These are phyloP conservation scores for Ustilago loliicola DNA, from an alignment of 1,284 basidiomycete species.

Conservation along the genomic window DNA sequence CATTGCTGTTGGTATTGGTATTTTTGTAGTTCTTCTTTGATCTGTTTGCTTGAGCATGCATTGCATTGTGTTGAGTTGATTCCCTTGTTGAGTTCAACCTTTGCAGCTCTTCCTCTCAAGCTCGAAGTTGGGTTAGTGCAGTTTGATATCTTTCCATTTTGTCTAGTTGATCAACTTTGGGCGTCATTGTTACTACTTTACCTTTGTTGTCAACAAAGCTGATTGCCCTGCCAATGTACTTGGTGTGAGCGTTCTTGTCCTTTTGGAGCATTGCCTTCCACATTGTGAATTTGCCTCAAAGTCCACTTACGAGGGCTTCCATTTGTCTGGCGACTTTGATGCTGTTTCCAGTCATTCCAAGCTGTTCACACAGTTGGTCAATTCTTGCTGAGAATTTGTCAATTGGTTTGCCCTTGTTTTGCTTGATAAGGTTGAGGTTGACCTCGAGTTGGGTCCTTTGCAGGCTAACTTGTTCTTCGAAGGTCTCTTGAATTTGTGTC, in stretches of 20 bases:
- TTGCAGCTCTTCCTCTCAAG: background rate
- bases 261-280: background rate
- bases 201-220: background rate
- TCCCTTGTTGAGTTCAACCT: background rate
- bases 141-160: background rate
- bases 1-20: too few relatives aligned
- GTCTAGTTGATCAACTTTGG: background rate
- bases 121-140: background rate
- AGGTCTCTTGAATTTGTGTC: background rate
- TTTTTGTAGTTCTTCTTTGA: too few relatives aligned
- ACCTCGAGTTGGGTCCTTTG: background rate
- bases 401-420: background rate
- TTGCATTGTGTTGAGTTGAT: background rate
- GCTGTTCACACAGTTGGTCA: background rate
- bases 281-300: background rate
- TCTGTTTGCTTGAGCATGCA: background rate
- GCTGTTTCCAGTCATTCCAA: background rate
- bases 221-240: background rate
- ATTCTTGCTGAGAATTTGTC: background rate
- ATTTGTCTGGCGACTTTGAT: background rate
- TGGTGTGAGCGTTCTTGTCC: background rate
- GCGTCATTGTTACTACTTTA: background rate
- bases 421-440: background rate
- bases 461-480: background rate
- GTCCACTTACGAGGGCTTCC: background rate